Evolutionary conservation across 495 filamentous ascomycete genomes (phyloP).

Genomic region (Penicillium maclennaniae): DNA sequence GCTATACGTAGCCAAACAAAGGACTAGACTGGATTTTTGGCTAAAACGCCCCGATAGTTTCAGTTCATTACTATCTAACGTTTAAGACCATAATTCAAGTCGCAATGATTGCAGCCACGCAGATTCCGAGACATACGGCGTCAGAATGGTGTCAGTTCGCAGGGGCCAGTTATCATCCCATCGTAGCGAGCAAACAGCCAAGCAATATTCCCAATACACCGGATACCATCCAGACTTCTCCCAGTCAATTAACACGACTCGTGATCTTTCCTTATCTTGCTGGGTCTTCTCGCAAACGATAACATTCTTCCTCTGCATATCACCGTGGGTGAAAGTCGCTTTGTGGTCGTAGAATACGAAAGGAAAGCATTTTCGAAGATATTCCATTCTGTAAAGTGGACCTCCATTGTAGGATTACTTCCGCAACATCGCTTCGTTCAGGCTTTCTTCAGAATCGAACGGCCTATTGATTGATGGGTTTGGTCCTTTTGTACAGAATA

Average conservation of each 20-base stretch:
- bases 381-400: constrained; percentile 24
- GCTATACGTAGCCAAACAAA: no score
- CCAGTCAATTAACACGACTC: constrained; percentile 40
- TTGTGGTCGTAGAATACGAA: constrained; percentile 11
- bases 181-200: constrained; percentile 19
- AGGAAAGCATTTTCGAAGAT: constrained; percentile 31
- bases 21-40: no score
- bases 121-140: background rate
- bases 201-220: constrained; percentile 44
- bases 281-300: constrained; percentile 10
- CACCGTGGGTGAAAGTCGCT: constrained; percentile 19
- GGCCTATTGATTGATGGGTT: constrained; percentile 28
- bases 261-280: constrained; percentile 18
- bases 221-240: constrained; percentile 43
- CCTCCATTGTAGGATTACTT: constrained; percentile 24
- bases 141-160: constrained; percentile 29
- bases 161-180: constrained; percentile 37
- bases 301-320: constrained; percentile 22
- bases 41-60: no score
- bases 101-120: background rate
- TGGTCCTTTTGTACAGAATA: constrained; percentile 24
- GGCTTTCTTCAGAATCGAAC: constrained; percentile 25
- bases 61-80: background rate
- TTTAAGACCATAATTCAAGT: background rate
- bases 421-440: constrained; percentile 28